Conservation (phyloP, 495 filamentous ascomycete genomes). For the Penicillium mononematosum region DNA sequence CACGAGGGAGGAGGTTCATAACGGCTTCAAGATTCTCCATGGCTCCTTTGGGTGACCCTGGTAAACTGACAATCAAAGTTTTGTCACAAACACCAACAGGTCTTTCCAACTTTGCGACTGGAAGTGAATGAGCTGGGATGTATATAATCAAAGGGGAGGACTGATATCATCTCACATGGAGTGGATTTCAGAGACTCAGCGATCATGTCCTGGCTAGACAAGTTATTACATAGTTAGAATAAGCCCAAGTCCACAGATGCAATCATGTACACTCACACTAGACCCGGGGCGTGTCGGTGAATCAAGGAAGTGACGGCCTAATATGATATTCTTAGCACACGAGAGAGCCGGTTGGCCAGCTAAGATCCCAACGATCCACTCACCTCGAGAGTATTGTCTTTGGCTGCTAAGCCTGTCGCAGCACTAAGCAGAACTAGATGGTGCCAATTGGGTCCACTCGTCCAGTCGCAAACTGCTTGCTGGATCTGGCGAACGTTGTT, state of each 20-base stretch:
- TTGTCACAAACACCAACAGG: constrained; percentile 85
- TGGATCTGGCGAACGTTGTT: constrained; percentile 78
- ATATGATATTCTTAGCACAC: constrained; percentile 25
- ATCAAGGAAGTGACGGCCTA: constrained; percentile 79
- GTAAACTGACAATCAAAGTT: constrained; percentile 84
- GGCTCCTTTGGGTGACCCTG: constrained; percentile 93
- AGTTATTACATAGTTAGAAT: constrained; percentile 24
- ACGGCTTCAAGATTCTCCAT: constrained; percentile 87
- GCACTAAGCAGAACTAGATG: constrained; percentile 87
- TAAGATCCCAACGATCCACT: constrained; percentile 20
- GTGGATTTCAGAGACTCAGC: constrained; percentile 79
- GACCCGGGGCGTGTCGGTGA: constrained; percentile 81
- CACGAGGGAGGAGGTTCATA: constrained; percentile 85
- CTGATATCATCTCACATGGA: constrained; percentile 64
- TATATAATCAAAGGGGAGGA: constrained; percentile 14
- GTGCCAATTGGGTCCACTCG: constrained; percentile 56
- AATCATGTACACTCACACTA: constrained; percentile 63
- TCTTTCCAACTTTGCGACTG: constrained; percentile 94
- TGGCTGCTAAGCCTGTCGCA: constrained; percentile 86
- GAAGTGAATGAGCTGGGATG: constrained; percentile 17
- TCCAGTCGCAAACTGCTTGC: constrained; percentile 62
- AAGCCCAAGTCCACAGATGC: constrained; percentile 3
- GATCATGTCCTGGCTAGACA: constrained; percentile 80
- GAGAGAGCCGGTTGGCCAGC: not conserved
- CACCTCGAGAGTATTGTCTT: constrained; percentile 87